Conservation (phyloP, 768 basidiomycete genomes). For the Pleurotus sapidus region DNA sequence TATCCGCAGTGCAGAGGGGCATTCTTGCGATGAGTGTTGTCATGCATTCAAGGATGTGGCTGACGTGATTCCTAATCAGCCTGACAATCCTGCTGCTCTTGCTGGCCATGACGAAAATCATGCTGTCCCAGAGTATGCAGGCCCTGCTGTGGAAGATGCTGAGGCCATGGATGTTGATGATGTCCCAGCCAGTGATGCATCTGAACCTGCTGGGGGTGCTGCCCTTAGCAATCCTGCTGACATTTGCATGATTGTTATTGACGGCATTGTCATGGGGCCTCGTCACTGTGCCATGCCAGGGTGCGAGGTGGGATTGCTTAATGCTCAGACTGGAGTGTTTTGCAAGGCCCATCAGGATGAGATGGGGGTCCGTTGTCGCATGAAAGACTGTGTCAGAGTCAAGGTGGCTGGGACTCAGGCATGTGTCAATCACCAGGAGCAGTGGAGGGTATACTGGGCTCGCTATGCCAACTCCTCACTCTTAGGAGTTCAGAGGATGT, state of each 20-base stretch:
- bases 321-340: constrained; percentile 20
- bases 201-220: too few species aligned
- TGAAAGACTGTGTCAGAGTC: background rate
- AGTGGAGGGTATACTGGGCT: background rate
- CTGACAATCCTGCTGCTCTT: background rate
- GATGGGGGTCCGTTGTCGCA: constrained; percentile 7
- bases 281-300: constrained; percentile 20
- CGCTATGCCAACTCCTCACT: constrained; percentile 18
- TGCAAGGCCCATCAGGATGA: too few species aligned
- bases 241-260: background rate
- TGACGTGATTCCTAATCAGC: background rate
- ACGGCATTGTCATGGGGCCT: background rate
- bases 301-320: constrained; percentile 14
- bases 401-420: constrained; percentile 1
- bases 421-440: constrained; percentile 12
- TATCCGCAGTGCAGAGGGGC: background rate
- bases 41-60: background rate
- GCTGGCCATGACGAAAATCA: constrained; percentile 3
- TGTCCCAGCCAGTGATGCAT: too few species aligned
- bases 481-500: constrained; percentile 12
- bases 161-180: too few species aligned
- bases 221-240: background rate
- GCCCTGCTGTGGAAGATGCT: too few species aligned
- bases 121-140: background rate
- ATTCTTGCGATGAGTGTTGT: constrained; percentile 1